phyloP scores from a whole-genome alignment of 192 early-diverging fungal genomes.

The Mortierella antarctica region DNA sequence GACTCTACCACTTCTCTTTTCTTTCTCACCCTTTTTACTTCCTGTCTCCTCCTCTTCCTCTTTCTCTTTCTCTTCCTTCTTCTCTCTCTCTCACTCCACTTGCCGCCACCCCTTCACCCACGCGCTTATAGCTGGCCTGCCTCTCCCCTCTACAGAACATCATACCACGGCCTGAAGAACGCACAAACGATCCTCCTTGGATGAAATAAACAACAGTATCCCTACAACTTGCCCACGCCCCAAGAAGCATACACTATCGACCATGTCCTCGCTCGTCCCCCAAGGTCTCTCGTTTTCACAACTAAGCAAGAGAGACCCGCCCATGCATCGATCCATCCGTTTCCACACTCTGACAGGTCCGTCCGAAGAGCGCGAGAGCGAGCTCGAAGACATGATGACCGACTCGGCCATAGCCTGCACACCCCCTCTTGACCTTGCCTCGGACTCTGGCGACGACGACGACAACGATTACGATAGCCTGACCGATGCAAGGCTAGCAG shows the following conservation, averaged over 20 bases:
- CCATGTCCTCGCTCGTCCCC: background rate
- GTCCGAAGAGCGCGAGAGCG: background rate
- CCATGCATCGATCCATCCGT: background rate
- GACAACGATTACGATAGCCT: too few species aligned
- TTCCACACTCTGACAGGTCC: background rate
- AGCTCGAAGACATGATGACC: conserved; percentile 19
- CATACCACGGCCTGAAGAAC: too few species aligned
- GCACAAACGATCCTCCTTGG: too few species aligned
- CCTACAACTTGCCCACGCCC: too few species aligned
- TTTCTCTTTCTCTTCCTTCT: background rate
- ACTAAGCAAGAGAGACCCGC: background rate
- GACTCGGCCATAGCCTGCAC: conserved; percentile 9
- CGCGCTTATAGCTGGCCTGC: too few species aligned
- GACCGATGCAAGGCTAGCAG: too few species aligned
- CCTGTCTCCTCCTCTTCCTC: background rate
- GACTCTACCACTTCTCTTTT: background rate
- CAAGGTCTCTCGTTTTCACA: background rate
- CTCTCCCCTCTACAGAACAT: too few species aligned
- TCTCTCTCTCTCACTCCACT: background rate
- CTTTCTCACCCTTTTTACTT: background rate
- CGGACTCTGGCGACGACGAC: conserved; percentile 19
- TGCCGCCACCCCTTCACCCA: background rate
- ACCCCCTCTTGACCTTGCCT: conserved; percentile 16
- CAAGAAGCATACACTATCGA: too few species aligned
- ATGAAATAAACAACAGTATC: too few species aligned